A percentile compares a stretch with the other conserved stretches of the same genome.
These are phyloP conservation scores for Candida ulmi DNA, from an alignment of 805 yeast genomes.

Conservation along the genomic window DNA sequence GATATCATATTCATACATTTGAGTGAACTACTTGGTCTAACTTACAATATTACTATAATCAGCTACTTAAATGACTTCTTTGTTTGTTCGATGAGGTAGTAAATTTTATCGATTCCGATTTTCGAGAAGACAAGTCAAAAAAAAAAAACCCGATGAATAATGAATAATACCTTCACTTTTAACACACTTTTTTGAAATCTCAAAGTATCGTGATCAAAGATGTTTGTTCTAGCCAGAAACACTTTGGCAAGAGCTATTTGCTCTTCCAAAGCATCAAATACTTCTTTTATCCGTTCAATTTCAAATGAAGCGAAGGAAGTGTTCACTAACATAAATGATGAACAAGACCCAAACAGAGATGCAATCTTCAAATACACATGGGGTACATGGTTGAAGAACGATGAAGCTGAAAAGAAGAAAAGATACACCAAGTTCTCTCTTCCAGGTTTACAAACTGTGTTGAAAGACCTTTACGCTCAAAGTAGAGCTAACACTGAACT, in stretches of 20 bases:
- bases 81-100: too few relatives aligned
- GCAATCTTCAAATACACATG: slow-evolving; percentile 83
- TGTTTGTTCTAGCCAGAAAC: slow-evolving; percentile 14
- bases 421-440: slow-evolving; percentile 80
- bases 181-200: too few relatives aligned
- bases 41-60: too few relatives aligned
- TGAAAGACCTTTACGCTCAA: slow-evolving; percentile 37
- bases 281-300: slow-evolving; percentile 21
- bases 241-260: neutral
- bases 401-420: slow-evolving; percentile 62
- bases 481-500: slow-evolving; percentile 29
- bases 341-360: slow-evolving; percentile 60
- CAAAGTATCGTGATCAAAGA: too few relatives aligned
- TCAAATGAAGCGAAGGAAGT: slow-evolving; percentile 27
- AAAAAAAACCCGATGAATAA: neutral
- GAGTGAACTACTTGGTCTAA: too few relatives aligned
- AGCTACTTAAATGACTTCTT: too few relatives aligned
- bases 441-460: slow-evolving; percentile 60
- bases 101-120: too few relatives aligned
- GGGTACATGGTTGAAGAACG: slow-evolving; percentile 92
- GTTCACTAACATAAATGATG: slow-evolving; percentile 51
- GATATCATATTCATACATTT: too few relatives aligned
- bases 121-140: neutral
- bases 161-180: too few relatives aligned
- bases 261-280: neutral